Base-by-base conservation (phyloP, 2,329 filamentous ascomycete genomes). In the Colletotrichum eleusines region DNA sequence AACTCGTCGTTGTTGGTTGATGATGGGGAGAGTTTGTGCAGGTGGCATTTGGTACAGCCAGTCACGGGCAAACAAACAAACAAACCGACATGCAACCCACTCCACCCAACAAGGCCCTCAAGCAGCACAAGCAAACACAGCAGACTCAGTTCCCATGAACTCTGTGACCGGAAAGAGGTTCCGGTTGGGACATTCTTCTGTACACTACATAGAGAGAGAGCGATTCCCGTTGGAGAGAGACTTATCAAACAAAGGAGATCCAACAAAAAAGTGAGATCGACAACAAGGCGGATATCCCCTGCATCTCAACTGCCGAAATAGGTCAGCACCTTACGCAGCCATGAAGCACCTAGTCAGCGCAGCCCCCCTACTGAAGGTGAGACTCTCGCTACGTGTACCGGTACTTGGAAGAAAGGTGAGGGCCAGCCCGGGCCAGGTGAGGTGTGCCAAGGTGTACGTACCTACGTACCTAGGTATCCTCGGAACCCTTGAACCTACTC, bases 241-340 rank as follows among this genome's bases (percentile, higher is more conserved):
- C 16, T 31, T 38, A 1, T 8, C 16, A n/a, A 44, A 58, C 26
- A 31, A 31, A 20, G 3, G 3, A 23, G 9, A 42, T 58, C 7
- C 38, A 35, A 12, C n/a, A 61, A 23, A 16, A 40, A 26, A n/a
- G 5, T 20, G 44, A 61, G 58, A 61, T 61, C 44, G 31, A 35
- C 58, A 48, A 26, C 28, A 48, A 61, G n/a, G 26, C 31, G 42
- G 0, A n/a, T 26, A 8, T 50, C 11, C 42, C 57, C 57, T 59
- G 57, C 57, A 46, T 59, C 46, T 33, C 28, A 61, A 61, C 31
- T 61, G 35, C 58, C 58, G 58, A 33, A 28, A 61, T n/a, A 38
- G 58, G 58, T 61, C 57, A 33, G 57, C 57, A 50, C 58, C 44
- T 38, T 50, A 46, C 28, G 38, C 38, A 40, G 38, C 11, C 7